Percentiles rank a stretch among this genome's conserved stretches.
Conservation (phyloP, 139 green algal species). For the Nannochloris sp. region DNA sequence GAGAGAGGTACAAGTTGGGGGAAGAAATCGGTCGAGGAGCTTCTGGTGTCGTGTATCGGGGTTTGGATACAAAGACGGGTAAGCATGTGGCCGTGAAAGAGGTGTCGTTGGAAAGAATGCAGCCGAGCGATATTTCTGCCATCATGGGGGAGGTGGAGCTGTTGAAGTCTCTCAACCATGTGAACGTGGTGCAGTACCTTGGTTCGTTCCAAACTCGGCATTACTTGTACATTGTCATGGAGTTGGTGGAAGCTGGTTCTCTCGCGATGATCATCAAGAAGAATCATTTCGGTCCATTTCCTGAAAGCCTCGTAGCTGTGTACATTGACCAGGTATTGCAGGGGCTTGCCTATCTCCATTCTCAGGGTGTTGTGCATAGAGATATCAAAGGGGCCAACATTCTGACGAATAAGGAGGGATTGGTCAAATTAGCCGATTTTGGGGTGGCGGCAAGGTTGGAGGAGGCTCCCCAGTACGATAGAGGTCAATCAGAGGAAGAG, state of each 20-base stretch:
- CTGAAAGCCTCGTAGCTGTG: constrained; percentile 77
- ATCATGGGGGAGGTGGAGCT: constrained; percentile 84
- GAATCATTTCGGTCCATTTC: constrained; percentile 82
- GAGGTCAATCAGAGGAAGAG: not conserved
- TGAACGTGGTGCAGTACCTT: constrained; percentile 96
- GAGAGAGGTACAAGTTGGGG: constrained; percentile 59
- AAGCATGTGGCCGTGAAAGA: constrained; percentile 92
- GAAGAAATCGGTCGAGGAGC: constrained; percentile 86
- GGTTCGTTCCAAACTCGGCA: constrained; percentile 81
- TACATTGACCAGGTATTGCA: constrained; percentile 78
- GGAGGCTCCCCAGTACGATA: not conserved
- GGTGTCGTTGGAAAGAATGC: constrained; percentile 32
- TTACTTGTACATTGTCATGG: constrained; percentile 95
- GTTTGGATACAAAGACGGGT: constrained; percentile 70
- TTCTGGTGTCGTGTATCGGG: constrained; percentile 84
- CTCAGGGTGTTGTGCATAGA: constrained; percentile 87
- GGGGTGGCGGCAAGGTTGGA: constrained; percentile 84
- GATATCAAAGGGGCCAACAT: constrained; percentile 98
- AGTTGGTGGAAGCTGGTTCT: constrained; percentile 92
- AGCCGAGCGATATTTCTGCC: constrained; percentile 22
- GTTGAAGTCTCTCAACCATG: constrained; percentile 85
- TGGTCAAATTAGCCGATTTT: constrained; percentile 97
- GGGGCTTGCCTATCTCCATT: constrained; percentile 84
- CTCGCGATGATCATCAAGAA: constrained; percentile 77
- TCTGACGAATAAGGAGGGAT: constrained; percentile 79